Evolutionary conservation across 768 basidiomycete species (phyloP).

Genomic region (Guyanaporus albipodus): DNA sequence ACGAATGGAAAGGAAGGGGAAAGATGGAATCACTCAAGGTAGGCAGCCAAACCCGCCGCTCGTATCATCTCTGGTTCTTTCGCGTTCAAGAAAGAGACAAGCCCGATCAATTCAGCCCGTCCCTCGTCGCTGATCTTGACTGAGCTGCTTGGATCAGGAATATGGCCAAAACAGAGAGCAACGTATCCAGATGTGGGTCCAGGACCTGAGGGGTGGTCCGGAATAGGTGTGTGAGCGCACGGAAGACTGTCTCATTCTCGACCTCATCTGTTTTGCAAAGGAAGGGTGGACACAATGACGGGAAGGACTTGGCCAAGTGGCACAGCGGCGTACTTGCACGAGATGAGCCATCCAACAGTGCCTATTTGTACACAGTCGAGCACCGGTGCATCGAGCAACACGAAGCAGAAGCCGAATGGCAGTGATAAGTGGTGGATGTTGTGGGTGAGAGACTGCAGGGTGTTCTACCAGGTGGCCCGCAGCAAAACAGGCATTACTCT

Average conservation of each 20-base stretch:
- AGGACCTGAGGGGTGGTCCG: constrained; percentile 66
- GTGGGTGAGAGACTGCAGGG: constrained; percentile 66
- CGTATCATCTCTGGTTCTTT: constrained; percentile 78
- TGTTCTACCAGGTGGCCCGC: constrained; percentile 88
- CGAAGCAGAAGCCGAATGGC: constrained; percentile 81
- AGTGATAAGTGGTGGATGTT: constrained; percentile 73
- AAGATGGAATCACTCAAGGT: too few relatives aligned
- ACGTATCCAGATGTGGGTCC: constrained; percentile 69
- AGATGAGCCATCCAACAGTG: constrained; percentile 83
- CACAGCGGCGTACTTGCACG: constrained; percentile 72
- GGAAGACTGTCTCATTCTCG: constrained; percentile 89
- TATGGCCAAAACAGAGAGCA: constrained; percentile 79
- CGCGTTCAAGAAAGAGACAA: constrained; percentile 67
- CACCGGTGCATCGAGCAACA: constrained; percentile 57
- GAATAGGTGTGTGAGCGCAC: constrained; percentile 86
- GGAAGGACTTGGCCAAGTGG: constrained; percentile 92
- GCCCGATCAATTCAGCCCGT: constrained; percentile 66
- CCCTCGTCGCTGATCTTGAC: constrained; percentile 83
- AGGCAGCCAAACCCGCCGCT: constrained; percentile 64
- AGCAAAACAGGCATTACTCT: constrained; percentile 95
- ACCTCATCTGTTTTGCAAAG: constrained; percentile 83
- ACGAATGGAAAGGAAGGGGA: too few relatives aligned
- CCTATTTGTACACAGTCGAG: constrained; percentile 83
- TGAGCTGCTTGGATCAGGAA: constrained; percentile 67
- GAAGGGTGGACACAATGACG: constrained; percentile 74